A percentile compares a stretch with the other conserved stretches of the same genome.
Evolutionary conservation across 1,139 yeast species (phyloP).

Genomic region (Diutina sp.): DNA sequence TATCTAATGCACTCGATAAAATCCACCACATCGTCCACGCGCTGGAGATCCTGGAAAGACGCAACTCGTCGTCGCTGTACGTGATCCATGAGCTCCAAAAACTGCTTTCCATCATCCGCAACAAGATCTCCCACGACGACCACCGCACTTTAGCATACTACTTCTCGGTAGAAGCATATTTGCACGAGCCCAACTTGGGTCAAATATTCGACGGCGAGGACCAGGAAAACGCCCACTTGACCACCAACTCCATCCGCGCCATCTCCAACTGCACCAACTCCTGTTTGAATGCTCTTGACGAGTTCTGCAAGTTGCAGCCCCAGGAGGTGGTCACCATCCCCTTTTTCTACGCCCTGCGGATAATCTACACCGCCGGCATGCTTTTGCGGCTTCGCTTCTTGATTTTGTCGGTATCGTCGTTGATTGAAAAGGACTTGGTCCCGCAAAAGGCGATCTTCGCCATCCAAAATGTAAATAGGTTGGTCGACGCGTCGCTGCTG

Average conservation of each 20-base stretch:
- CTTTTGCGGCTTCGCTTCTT: constrained; percentile 46
- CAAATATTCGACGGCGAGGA: constrained; percentile 10
- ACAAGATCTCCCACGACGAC: constrained; percentile 23
- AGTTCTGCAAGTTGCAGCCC: constrained; percentile 29
- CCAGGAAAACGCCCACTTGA: constrained; percentile 8
- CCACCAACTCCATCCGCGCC: constrained; percentile 19
- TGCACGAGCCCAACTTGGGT: constrained; percentile 41
- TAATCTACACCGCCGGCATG: constrained; percentile 59
- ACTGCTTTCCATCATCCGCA: constrained; percentile 24
- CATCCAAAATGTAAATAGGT: constrained; percentile 30
- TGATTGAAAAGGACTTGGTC: constrained; percentile 33
- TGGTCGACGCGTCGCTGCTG: constrained; percentile 22
- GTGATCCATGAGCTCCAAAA: constrained; percentile 29
- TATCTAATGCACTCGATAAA: constrained; percentile 50
- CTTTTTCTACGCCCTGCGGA: constrained; percentile 46
- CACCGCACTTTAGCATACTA: constrained; percentile 36
- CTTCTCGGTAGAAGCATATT: constrained; percentile 59
- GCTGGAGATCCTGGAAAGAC: constrained; percentile 15
- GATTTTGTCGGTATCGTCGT: constrained; percentile 40
- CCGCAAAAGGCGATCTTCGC: constrained; percentile 34
- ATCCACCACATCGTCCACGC: constrained; percentile 41
- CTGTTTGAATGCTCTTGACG: constrained; percentile 39
- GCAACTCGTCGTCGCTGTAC: constrained; percentile 9
- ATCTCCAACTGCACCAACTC: constrained; percentile 41
- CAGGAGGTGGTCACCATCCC: constrained; percentile 45